A percentile compares a stretch with the other conserved stretches of the same genome.
These are phyloP conservation scores for Aspergillus cavernicola DNA, from an alignment of 495 filamentous ascomycete genomes.

Conservation along the genomic window DNA sequence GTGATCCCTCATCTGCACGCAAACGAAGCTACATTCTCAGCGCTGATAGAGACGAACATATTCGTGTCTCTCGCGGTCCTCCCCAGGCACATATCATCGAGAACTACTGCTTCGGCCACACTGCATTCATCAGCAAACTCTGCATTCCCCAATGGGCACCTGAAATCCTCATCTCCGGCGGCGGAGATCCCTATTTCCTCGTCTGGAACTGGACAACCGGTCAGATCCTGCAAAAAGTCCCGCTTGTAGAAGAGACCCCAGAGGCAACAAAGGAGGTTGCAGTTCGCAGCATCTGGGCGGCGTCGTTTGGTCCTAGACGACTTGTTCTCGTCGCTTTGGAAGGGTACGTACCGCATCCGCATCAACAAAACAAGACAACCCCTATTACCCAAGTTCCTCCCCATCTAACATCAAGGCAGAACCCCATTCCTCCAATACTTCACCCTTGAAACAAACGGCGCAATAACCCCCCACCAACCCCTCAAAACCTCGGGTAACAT, in stretches of 20 bases:
- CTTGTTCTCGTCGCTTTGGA: slow-evolving; percentile 62
- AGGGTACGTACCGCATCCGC: slow-evolving; percentile 48
- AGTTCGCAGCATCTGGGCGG: slow-evolving; percentile 39
- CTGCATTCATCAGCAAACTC: slow-evolving; percentile 72
- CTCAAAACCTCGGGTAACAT: slow-evolving; percentile 56
- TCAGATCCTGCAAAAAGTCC: slow-evolving; percentile 47
- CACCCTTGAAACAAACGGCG: slow-evolving; percentile 35
- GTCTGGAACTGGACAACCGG: slow-evolving; percentile 77
- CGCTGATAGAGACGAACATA: slow-evolving; percentile 93
- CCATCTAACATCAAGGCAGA: slow-evolving; percentile 33
- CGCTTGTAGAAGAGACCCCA: slow-evolving; percentile 21
- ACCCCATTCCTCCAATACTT: slow-evolving; percentile 60
- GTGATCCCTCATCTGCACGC: slow-evolving; percentile 20
- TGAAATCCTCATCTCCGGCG: slow-evolving; percentile 73
- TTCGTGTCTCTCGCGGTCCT: slow-evolving; percentile 78
- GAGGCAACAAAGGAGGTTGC: slow-evolving; percentile 21
- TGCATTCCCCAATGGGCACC: slow-evolving; percentile 55
- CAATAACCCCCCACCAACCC: slow-evolving; percentile 43
- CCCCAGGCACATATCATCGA: slow-evolving; percentile 90
- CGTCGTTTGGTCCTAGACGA: slow-evolving; percentile 23
- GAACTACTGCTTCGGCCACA: slow-evolving; percentile 81
- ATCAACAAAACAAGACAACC: too few relatives aligned
- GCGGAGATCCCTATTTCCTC: slow-evolving; percentile 73
- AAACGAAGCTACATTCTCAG: slow-evolving; percentile 72
- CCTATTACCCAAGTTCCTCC: background rate